Percentiles rank a stretch among this genome's conserved stretches.
Evolutionary conservation across 1,284 basidiomycete genomes (phyloP).

Genomic region (Ustilago hordei): DNA sequence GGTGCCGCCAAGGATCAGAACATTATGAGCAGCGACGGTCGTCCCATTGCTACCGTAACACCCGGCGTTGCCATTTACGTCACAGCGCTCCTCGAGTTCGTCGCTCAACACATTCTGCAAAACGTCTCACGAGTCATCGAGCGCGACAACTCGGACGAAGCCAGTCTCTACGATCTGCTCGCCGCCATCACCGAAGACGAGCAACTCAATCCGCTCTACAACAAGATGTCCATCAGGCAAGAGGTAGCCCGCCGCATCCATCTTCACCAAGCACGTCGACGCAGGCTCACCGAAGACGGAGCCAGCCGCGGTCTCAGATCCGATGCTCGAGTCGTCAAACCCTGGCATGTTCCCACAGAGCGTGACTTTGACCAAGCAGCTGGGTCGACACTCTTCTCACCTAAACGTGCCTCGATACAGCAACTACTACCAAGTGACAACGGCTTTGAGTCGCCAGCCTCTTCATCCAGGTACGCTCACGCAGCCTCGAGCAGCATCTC

Average conservation of each 20-base stretch:
- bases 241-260: constrained; percentile 45
- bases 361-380: constrained; percentile 60
- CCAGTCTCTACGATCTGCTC: constrained; percentile 55
- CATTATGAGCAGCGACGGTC: constrained; percentile 64
- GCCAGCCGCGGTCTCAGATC: constrained; percentile 18
- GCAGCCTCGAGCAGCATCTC: constrained; percentile 33
- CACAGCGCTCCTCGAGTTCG: constrained; percentile 62
- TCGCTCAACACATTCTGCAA: constrained; percentile 60
- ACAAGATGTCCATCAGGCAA: constrained; percentile 45
- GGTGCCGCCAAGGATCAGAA: constrained; percentile 53
- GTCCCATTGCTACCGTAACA: constrained; percentile 65
- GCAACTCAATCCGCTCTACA: constrained; percentile 44
- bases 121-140: constrained; percentile 62
- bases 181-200: constrained; percentile 65
- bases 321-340: constrained; percentile 47
- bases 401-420: constrained; percentile 41
- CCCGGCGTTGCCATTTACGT: constrained; percentile 65
- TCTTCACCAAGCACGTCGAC: constrained; percentile 25
- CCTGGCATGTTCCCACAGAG: constrained; percentile 56
- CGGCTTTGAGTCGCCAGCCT: constrained; percentile 9
- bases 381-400: constrained; percentile 37
- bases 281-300: constrained; percentile 25
- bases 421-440: constrained; percentile 13
- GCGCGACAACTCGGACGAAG: constrained; percentile 65
- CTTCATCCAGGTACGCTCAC: constrained; percentile 20